Percentiles rank a stretch among this genome's conserved stretches.
phyloP scores from a whole-genome alignment of 2,329 filamentous ascomycete species.

The Knoxdaviesia proteae region DNA sequence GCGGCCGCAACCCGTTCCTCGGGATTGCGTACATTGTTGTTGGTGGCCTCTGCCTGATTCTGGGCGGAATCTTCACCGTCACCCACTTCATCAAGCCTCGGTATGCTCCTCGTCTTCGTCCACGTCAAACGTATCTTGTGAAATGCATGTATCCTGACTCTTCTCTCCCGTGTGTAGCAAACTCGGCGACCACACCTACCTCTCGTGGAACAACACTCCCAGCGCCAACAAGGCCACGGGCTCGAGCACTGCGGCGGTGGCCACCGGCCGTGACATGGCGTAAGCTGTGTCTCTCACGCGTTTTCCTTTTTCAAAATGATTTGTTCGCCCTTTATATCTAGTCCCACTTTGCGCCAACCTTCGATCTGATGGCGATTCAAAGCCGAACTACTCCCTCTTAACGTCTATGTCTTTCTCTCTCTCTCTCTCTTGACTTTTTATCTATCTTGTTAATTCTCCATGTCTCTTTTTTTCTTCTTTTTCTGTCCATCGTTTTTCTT shows the following conservation, averaged over 20 bases:
- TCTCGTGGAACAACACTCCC: conserved; percentile 68
- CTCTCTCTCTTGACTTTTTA: neutral
- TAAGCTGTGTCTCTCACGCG: too few relatives aligned
- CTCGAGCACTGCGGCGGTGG: conserved; percentile 19
- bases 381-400: neutral
- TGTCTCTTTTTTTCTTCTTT: neutral
- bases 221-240: conserved; percentile 19
- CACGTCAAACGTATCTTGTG: neutral
- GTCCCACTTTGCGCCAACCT: too few relatives aligned
- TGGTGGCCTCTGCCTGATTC: conserved; percentile 74
- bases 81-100: conserved; percentile 82
- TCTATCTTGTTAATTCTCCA: neutral
- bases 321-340: too few relatives aligned
- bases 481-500: neutral
- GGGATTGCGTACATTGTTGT: conserved; percentile 93
- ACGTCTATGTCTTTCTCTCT: neutral
- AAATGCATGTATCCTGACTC: neutral
- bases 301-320: too few relatives aligned
- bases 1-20: conserved; percentile 84
- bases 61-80: conserved; percentile 73
- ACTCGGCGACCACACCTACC: conserved; percentile 91
- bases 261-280: conserved; percentile 34
- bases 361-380: too few relatives aligned
- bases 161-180: conserved; percentile 38
- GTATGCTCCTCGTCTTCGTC: conserved; percentile 23